Percentiles rank a stretch among this genome's conserved stretches.
These are phyloP conservation scores for Rhizopus delemar DNA, from an alignment of 371 early-diverging fungal species.

Conservation along the genomic window DNA sequence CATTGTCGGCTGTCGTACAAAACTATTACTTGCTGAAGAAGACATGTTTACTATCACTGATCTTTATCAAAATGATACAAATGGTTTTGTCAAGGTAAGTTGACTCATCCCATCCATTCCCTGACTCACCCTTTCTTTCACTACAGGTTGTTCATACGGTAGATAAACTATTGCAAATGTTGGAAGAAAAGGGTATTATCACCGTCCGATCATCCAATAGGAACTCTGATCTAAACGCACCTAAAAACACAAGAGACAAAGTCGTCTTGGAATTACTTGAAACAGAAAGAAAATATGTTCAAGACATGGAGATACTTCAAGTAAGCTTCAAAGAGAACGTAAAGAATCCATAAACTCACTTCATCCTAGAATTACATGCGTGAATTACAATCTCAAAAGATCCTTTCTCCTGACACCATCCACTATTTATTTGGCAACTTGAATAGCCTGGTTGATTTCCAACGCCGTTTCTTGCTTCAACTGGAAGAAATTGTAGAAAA, in stretches of 20 bases:
- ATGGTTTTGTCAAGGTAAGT: constrained; percentile 91
- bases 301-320: constrained; percentile 86
- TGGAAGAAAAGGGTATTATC: constrained; percentile 72
- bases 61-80: constrained; percentile 91
- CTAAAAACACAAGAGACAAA: constrained; percentile 82
- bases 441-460: constrained; percentile 91
- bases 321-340: constrained; percentile 29
- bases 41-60: constrained; percentile 88
- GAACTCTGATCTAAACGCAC: constrained; percentile 60
- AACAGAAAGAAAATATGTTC: constrained; percentile 93
- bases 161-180: constrained; percentile 63
- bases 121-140: constrained; percentile 5
- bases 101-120: background rate
- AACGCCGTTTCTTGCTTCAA: constrained; percentile 89
- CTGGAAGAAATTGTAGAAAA: constrained; percentile 83
- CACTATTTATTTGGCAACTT: constrained; percentile 91
- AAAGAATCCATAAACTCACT: constrained; percentile 6
- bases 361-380: constrained; percentile 57
- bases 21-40: constrained; percentile 70
- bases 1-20: constrained; percentile 70
- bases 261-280: constrained; percentile 88
- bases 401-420: constrained; percentile 74
- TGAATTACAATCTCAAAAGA: constrained; percentile 56
- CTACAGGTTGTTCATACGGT: constrained; percentile 68
- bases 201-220: constrained; percentile 54